Conservation (phyloP, 2,329 filamentous ascomycete species). For the Orbilia blumenaviensis region DNA sequence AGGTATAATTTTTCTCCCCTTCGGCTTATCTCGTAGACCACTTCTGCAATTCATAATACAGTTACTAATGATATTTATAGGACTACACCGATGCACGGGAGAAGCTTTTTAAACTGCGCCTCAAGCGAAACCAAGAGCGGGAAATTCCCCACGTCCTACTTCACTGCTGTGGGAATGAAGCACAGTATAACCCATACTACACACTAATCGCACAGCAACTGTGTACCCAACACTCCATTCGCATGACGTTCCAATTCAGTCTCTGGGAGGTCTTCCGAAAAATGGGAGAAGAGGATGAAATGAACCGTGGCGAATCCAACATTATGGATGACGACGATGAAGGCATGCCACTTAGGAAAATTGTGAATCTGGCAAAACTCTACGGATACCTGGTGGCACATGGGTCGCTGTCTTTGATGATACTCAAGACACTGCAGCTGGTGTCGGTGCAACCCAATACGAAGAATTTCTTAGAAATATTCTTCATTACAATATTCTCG, state of each 20-base stretch:
- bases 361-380: slow-evolving; percentile 75
- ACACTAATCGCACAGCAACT: slow-evolving; percentile 81
- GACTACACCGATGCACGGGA: slow-evolving; percentile 85
- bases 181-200: slow-evolving; percentile 91
- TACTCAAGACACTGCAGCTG: slow-evolving; percentile 74
- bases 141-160: slow-evolving; percentile 89
- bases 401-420: slow-evolving; percentile 68
- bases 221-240: slow-evolving; percentile 77
- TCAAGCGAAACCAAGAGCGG: slow-evolving; percentile 85
- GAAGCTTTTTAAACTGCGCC: slow-evolving; percentile 79
- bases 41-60: too few relatives aligned
- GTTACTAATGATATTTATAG: slow-evolving; percentile 64
- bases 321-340: slow-evolving; percentile 64
- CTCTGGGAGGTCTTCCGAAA: slow-evolving; percentile 86
- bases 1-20: slow-evolving; percentile 9
- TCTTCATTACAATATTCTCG: slow-evolving; percentile 76
- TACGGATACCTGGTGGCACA: slow-evolving; percentile 72
- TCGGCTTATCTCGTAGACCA: not conserved
- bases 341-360: slow-evolving; percentile 65
- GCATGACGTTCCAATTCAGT: slow-evolving; percentile 85
- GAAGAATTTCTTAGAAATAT: slow-evolving; percentile 78
- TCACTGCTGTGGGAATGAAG: slow-evolving; percentile 84
- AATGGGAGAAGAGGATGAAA: slow-evolving; percentile 81
- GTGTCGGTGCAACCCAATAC: slow-evolving; percentile 79
- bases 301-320: slow-evolving; percentile 70